Percentiles rank a stretch among this genome's conserved stretches.
Evolutionary conservation across 495 filamentous ascomycete species (phyloP).

Genomic region (Neurospora sp.): DNA sequence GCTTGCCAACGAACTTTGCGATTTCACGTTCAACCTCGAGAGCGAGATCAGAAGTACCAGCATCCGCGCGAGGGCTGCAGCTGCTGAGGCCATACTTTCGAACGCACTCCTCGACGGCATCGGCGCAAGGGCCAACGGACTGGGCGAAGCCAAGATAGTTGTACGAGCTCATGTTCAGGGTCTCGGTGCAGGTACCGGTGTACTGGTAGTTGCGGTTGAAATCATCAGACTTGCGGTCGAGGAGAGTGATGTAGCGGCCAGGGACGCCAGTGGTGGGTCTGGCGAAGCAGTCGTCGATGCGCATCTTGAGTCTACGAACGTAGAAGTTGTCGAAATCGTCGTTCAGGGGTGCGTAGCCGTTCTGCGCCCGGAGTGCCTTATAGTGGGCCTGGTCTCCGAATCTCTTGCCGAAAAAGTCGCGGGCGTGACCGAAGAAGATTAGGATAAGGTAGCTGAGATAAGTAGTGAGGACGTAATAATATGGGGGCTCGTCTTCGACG

Average conservation of each 20-base stretch:
- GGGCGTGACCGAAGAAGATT: conserved; percentile 87
- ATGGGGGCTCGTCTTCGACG: conserved; percentile 89
- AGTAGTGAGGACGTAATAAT: conserved; percentile 92
- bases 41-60: conserved; percentile 79
- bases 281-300: conserved; percentile 94
- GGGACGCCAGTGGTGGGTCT: conserved; percentile 88
- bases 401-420: conserved; percentile 96
- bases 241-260: conserved; percentile 81
- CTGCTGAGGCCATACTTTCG: conserved; percentile 74
- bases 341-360: conserved; percentile 94
- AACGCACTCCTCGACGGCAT: conserved; percentile 77
- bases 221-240: conserved; percentile 80
- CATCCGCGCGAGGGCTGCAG: conserved; percentile 70
- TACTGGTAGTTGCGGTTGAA: conserved; percentile 80
- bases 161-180: conserved; percentile 96
- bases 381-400: conserved; percentile 75
- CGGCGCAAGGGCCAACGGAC: conserved; percentile 93
- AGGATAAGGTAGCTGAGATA: conserved; percentile 95
- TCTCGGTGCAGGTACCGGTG: conserved; percentile 87
- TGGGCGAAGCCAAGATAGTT: conserved; percentile 98
- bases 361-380: conserved; percentile 64
- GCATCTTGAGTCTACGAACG: conserved; percentile 78
- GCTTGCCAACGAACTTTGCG: conserved; percentile 87
- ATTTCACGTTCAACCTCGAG: conserved; percentile 81
- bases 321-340: conserved; percentile 99